phyloP scores from a whole-genome alignment of 441 rosid species.

The Biscutella laevigata region DNA sequence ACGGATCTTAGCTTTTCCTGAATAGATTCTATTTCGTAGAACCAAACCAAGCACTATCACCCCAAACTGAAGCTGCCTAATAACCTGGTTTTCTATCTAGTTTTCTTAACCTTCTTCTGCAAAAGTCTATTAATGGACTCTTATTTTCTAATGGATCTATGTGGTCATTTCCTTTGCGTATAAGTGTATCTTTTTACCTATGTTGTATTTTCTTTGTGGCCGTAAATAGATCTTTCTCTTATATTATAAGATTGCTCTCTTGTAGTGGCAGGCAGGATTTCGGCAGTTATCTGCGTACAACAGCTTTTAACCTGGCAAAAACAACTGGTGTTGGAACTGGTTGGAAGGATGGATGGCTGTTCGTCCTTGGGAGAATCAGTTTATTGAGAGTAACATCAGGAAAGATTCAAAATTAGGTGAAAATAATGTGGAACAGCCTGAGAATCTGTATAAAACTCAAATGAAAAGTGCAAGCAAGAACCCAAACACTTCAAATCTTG shows the following conservation, averaged over 20 bases:
- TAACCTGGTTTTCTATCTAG: too few relatives aligned
- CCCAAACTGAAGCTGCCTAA: neutral
- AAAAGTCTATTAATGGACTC: neutral
- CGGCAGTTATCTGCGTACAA: conserved; percentile 56
- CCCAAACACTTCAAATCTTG: conserved; percentile 30
- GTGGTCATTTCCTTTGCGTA: neutral
- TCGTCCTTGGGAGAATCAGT: conserved; percentile 98
- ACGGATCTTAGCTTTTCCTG: neutral
- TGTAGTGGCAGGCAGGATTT: conserved; percentile 96
- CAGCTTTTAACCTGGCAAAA: conserved; percentile 85
- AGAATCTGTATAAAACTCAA: conserved; percentile 41
- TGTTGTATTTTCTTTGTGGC: neutral
- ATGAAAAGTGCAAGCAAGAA: conserved; percentile 50
- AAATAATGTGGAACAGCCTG: conserved; percentile 36
- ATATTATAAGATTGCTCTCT: conserved; percentile 14
- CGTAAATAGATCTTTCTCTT: neutral
- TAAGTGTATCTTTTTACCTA: neutral
- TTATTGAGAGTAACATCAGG: conserved; percentile 76
- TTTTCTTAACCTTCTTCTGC: neutral
- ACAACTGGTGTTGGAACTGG: conserved; percentile 99
- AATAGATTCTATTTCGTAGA: neutral
- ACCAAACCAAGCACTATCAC: neutral
- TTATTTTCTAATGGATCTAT: neutral
- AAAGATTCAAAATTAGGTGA: conserved; percentile 68
- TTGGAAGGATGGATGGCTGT: conserved; percentile 99